Base-by-base conservation (phyloP, 2,329 filamentous ascomycete species). In the Pyrenochaeta sp. region DNA sequence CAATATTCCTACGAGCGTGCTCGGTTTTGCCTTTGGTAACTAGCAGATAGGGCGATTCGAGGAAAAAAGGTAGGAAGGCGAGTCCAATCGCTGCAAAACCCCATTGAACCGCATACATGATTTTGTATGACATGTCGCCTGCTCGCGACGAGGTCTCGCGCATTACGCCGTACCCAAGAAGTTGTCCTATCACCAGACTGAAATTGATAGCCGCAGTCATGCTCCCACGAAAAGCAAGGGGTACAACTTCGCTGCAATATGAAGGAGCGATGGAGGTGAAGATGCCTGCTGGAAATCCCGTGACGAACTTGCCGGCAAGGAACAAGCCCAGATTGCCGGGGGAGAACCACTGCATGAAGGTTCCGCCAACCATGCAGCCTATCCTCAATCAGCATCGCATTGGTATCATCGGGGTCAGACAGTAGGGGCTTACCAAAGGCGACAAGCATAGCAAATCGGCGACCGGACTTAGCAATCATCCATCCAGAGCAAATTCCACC, bases 31-130 rank as follows among this genome's bases (percentile, higher is more conserved):
- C 67, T 33, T 72, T 69, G 2, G 70, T 66, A 2, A 75, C 58
- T 11, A 75, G 67, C 70, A 69, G 75, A 37, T 73, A 72, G 2
- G 72, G 73, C 7, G 58, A 62, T 45, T 76, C 73, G 7, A 69
- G 72, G 9, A 74, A 63, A 45, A 68, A 73, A 9, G 73, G 72
- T 3, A 75, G 49, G 12, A 73, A 58, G 2, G 48, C 18, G 2
- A 73, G 58, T 3, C 63, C 68, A 5, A 69, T 46, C 15, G 48
- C 65, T 3, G 64, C 64, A 37, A 69, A 74, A 1, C 63, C 71
- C 72, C 71, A 75, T 47, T 75, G 70, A 1, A 67, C 67, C 2
- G 71, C 69, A 45, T 73, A 74, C 5, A 74, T 49, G 2, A 71
- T 42, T 18, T 41, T 60, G 51, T 74, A 75, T 9, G 54, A 44